These are phyloP conservation scores for Aschersonia sp. DNA, from an alignment of 2,329 filamentous ascomycete species.

Conservation along the genomic window DNA sequence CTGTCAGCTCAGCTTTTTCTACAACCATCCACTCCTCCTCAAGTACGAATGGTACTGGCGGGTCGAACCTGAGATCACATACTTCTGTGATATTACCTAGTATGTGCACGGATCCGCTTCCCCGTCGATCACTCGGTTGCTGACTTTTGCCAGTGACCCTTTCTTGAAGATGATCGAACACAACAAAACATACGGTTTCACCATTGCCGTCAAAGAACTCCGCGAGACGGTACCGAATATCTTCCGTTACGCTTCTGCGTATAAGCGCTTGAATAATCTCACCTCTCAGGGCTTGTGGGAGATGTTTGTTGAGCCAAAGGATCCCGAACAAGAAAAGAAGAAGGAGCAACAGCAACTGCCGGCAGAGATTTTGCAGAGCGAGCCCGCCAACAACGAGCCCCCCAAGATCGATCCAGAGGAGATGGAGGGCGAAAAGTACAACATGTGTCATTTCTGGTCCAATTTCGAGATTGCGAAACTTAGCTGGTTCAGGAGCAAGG, in stretches of 20 bases:
- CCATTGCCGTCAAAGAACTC: constrained; percentile 95
- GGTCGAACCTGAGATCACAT: constrained; percentile 96
- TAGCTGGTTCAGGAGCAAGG: constrained; percentile 92
- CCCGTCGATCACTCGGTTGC: neutral
- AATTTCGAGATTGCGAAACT: constrained; percentile 96
- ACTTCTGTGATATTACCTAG: constrained; percentile 99
- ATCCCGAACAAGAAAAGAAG: constrained; percentile 46
- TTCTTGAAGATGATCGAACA: constrained; percentile 87
- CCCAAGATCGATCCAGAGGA: constrained; percentile 76
- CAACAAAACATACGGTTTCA: constrained; percentile 98
- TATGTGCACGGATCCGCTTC: constrained; percentile 22
- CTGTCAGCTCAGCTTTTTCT: constrained; percentile 60
- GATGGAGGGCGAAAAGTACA: constrained; percentile 97
- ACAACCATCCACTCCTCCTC: constrained; percentile 83
- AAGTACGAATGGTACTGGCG: constrained; percentile 99
- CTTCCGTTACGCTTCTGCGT: constrained; percentile 96
- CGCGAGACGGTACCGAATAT: constrained; percentile 97
- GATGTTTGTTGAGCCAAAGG: constrained; percentile 80
- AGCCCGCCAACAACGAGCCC: constrained; percentile 55
- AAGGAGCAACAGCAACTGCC: constrained; percentile 56
- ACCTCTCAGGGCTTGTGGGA: constrained; percentile 92
- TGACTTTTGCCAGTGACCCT: constrained; percentile 41
- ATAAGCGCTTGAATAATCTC: constrained; percentile 83
- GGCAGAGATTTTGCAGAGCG: constrained; percentile 66
- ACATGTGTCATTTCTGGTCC: constrained; percentile 99